These are phyloP conservation scores for Penicillium lagena DNA, from an alignment of 495 filamentous ascomycete species.

Conservation along the genomic window DNA sequence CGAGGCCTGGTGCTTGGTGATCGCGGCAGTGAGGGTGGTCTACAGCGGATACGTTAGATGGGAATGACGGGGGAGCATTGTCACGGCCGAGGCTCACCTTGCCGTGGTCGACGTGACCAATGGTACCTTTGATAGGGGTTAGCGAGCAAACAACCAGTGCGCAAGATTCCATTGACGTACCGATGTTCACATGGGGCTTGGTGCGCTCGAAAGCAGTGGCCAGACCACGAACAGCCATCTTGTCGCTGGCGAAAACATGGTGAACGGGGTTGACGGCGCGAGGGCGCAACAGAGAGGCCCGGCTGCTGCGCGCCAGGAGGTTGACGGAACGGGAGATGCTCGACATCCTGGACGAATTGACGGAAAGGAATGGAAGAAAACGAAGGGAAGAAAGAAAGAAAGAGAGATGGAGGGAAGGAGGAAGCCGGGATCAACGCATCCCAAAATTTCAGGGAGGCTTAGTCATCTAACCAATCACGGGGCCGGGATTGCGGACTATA, in stretches of 20 bases:
- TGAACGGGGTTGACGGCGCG: constrained; percentile 60
- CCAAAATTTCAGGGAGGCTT: constrained; percentile 40
- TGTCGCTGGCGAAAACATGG: constrained; percentile 60
- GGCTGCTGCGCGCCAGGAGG: constrained; percentile 64
- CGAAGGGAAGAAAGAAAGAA: constrained; percentile 25
- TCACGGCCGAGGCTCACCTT: constrained; percentile 56
- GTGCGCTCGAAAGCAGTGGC: constrained; percentile 78
- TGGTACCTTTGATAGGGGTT: constrained; percentile 60
- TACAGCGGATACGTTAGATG: constrained; percentile 33
- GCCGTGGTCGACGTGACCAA: constrained; percentile 99
- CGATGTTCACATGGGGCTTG: constrained; percentile 98
- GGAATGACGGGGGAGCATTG: constrained; percentile 7
- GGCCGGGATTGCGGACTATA: constrained; percentile 28
- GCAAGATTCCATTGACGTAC: constrained; percentile 36
- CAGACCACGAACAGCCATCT: constrained; percentile 63
- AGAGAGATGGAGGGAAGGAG: constrained; percentile 12
- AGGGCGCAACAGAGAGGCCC: constrained; percentile 54
- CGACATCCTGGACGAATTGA: constrained; percentile 51
- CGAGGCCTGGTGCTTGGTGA: constrained; percentile 91
- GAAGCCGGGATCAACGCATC: constrained; percentile 21
- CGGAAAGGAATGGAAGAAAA: constrained; percentile 27
- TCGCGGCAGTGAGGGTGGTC: constrained; percentile 97
- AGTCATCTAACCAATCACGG: constrained; percentile 40
- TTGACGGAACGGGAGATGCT: constrained; percentile 57
- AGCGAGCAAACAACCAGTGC: constrained; percentile 1